A percentile compares a stretch with the other conserved stretches of the same genome.
phyloP scores from a whole-genome alignment of 495 filamentous ascomycete species.

The Penicilliopsis zonata region DNA sequence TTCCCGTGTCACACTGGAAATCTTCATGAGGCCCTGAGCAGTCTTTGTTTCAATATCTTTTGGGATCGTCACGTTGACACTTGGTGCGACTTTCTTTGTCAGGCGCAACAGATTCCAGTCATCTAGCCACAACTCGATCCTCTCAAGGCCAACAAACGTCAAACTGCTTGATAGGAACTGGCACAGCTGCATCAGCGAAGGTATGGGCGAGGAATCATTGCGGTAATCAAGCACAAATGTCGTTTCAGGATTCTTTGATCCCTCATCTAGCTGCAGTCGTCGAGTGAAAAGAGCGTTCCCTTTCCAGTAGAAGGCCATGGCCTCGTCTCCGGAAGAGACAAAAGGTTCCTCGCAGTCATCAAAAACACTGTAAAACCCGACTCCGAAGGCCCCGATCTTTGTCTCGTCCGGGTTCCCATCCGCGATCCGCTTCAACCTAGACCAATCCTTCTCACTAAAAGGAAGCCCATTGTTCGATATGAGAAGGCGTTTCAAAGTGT shows the following conservation, averaged over 20 bases:
- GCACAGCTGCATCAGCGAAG: slow-evolving; percentile 69
- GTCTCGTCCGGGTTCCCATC: slow-evolving; percentile 98
- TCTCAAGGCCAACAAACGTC: slow-evolving; percentile 84
- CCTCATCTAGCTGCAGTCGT: slow-evolving; percentile 53
- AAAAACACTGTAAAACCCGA: slow-evolving; percentile 98
- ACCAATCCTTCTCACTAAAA: slow-evolving; percentile 85
- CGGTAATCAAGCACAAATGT: slow-evolving; percentile 89
- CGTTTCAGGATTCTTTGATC: slow-evolving; percentile 54
- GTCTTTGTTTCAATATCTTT: slow-evolving; percentile 71
- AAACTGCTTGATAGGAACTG: slow-evolving; percentile 91
- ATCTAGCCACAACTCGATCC: slow-evolving; percentile 84
- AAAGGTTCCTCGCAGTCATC: slow-evolving; percentile 97
- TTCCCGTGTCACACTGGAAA: slow-evolving; percentile 59
- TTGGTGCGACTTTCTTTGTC: slow-evolving; percentile 73
- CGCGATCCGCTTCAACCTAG: slow-evolving; percentile 85
- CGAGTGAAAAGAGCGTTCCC: slow-evolving; percentile 87
- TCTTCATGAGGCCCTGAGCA: slow-evolving; percentile 72
- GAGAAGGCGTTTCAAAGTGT: slow-evolving; percentile 69
- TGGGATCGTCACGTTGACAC: slow-evolving; percentile 58
- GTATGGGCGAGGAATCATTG: slow-evolving; percentile 72
- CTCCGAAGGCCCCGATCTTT: slow-evolving; percentile 97
- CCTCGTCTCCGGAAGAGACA: slow-evolving; percentile 77
- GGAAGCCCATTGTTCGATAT: slow-evolving; percentile 83
- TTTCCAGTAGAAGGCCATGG: slow-evolving; percentile 99
- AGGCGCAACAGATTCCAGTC: slow-evolving; percentile 68